Evolutionary conservation across 768 basidiomycete species (phyloP).

Genomic region (Lactifluus piperatus): DNA sequence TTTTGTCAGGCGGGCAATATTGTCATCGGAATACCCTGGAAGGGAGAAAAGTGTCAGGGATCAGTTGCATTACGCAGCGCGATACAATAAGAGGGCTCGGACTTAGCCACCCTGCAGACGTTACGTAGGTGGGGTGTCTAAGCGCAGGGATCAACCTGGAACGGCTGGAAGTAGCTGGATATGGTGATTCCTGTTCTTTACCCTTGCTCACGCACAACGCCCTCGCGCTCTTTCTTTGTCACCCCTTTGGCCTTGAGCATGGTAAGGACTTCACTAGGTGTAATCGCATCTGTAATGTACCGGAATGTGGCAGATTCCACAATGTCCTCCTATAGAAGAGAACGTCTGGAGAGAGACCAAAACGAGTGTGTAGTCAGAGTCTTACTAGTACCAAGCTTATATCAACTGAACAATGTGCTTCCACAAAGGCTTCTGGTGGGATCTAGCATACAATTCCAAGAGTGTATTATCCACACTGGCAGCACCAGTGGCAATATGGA

Average conservation of each 20-base stretch:
- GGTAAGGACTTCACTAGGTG: constrained; percentile 78
- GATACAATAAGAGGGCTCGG: background rate
- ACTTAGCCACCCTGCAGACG: constrained; percentile 89
- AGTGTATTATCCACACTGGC: constrained; percentile 90
- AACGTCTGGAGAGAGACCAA: background rate
- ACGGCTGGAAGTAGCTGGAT: background rate
- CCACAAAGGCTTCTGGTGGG: constrained; percentile 82
- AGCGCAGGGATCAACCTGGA: background rate
- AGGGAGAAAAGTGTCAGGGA: background rate
- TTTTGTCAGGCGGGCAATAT: constrained; percentile 76
- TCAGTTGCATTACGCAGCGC: background rate
- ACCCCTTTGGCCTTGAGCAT: constrained; percentile 73
- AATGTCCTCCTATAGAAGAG: constrained; percentile 52
- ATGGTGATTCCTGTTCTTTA: no score
- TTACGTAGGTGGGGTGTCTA: constrained; percentile 91
- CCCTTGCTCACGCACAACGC: constrained; percentile 64
- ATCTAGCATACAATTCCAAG: constrained; percentile 88
- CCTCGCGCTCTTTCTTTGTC: constrained; percentile 72
- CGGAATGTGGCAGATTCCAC: constrained; percentile 71
- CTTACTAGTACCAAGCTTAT: constrained; percentile 74
- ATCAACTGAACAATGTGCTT: constrained; percentile 86
- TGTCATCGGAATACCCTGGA: constrained; percentile 84
- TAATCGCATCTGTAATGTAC: constrained; percentile 92
- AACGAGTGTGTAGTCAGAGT: background rate
- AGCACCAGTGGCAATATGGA: constrained; percentile 81